Evolutionary conservation across 1,284 basidiomycete species (phyloP), one percentile per base, ranked within the genome.

Genomic region (Amylostereum chailletii): DNA sequence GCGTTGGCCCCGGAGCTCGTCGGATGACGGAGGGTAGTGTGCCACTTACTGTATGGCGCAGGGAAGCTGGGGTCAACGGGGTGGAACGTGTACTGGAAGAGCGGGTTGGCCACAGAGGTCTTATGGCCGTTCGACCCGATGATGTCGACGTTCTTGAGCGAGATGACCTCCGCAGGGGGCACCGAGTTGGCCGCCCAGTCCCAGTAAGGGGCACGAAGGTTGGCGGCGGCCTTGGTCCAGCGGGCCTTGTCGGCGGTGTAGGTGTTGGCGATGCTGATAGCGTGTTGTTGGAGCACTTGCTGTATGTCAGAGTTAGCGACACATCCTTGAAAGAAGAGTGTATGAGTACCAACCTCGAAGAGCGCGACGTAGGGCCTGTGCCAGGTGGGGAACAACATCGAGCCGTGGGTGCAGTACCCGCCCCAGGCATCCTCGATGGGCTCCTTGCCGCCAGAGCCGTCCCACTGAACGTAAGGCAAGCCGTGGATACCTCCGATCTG

Each of bases 331-430:
- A 29, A 45, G 41, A 26, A 31, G 45, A 43, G 27, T 9, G 7
- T 33, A 39, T 10, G 38, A 11, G 27, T 26, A 55, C 62, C 11
- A 51, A 76, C 76, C 66, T 78, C 76, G 48, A 67, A 68, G 0
- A 76, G 58, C 26, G 66, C 58, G 11, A 76, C 58, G 51, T 77
- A 77, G 0, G 74, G 73, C 42, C 76, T 62, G 55, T 77, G 75
- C 71, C 71, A 79, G 3, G 72, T 74, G 2, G 76, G 75, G 65
- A 78, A 78, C 7, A 77, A 59, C 7, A 72, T 65, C 6, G 66
- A 70, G 7, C 71, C 72, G 56, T 77, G 76, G 19, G 68, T 70
- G 51, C 75, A 77, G 54, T 77, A 77, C 2, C 74, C 75, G 8
- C 64, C 61, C 63, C 63, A 70, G 11, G 53, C 41, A 19, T 47